These are phyloP conservation scores for Echinochloa phyllopogon DNA, from an alignment of 176 grass and related monocot genomes.

Conservation along the genomic window DNA sequence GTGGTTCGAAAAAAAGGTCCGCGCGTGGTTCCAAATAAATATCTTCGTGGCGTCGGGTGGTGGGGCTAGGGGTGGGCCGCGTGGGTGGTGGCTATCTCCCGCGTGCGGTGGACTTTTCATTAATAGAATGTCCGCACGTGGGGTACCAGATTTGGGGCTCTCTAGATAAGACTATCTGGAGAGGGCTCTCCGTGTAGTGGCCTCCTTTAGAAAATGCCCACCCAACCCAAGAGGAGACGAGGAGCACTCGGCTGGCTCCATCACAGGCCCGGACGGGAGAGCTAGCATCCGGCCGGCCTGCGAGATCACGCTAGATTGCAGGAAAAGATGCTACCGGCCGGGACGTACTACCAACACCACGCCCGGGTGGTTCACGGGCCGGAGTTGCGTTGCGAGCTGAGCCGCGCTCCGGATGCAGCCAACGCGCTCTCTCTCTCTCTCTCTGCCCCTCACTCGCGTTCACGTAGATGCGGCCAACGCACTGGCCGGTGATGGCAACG, in stretches of 20 bases:
- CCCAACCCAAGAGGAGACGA: no score
- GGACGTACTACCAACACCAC: not conserved
- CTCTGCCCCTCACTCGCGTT: not conserved
- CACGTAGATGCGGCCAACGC: not conserved
- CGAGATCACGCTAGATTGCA: slow-evolving; percentile 26
- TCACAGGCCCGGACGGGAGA: not conserved
- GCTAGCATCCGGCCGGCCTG: not conserved
- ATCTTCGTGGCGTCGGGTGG: no score
- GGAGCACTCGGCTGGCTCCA: not conserved
- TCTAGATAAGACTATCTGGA: no score
- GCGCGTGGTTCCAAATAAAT: no score
- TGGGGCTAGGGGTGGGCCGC: no score
- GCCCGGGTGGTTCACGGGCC: slow-evolving; percentile 28
- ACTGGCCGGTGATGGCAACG: not conserved
- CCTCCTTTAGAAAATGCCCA: no score
- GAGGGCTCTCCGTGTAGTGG: no score
- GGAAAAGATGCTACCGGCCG: not conserved
- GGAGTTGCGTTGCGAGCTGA: slow-evolving; percentile 12
- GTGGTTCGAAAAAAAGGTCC: no score
- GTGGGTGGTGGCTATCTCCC: no score
- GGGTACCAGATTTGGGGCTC: no score
- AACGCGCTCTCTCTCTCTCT: not conserved
- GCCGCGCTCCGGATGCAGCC: slow-evolving; percentile 18
- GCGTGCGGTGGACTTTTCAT: no score
- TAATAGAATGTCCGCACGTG: no score